A percentile compares a stretch with the other conserved stretches of the same genome.
These are phyloP conservation scores for Candolleomyces aberdarensis DNA, from an alignment of 768 basidiomycete species.

Conservation along the genomic window DNA sequence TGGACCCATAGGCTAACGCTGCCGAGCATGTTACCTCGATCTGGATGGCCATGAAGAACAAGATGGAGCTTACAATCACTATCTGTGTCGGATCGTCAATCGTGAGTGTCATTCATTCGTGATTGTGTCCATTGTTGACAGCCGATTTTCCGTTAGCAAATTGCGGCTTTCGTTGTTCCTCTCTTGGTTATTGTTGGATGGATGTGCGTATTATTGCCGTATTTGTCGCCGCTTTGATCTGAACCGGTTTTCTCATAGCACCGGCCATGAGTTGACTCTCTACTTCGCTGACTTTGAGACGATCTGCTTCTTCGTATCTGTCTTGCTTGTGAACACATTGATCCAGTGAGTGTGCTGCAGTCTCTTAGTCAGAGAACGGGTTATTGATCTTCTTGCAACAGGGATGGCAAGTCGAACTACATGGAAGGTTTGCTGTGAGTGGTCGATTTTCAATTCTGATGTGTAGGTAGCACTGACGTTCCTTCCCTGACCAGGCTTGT, in stretches of 20 bases:
- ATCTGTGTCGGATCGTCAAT: slow-evolving; percentile 83
- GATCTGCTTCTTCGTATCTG: slow-evolving; percentile 80
- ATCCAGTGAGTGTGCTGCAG: slow-evolving; percentile 49
- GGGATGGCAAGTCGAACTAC: slow-evolving; percentile 86
- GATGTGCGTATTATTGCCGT: slow-evolving; percentile 48
- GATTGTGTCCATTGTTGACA: neutral
- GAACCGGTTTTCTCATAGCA: slow-evolving; percentile 30
- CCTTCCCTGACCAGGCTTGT: slow-evolving; percentile 37
- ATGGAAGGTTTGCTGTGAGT: slow-evolving; percentile 84
- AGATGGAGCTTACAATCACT: slow-evolving; percentile 66
- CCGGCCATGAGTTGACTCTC: slow-evolving; percentile 69
- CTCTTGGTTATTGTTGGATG: slow-evolving; percentile 87
- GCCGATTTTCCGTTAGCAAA: slow-evolving; percentile 53
- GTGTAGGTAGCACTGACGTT: slow-evolving; percentile 33
- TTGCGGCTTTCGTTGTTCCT: slow-evolving; percentile 83
- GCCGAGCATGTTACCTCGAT: slow-evolving; percentile 85
- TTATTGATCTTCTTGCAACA: slow-evolving; percentile 17
- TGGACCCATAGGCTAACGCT: slow-evolving; percentile 56
- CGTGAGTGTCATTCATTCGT: slow-evolving; percentile 37
- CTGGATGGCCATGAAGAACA: slow-evolving; percentile 82
- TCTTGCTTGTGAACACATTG: slow-evolving; percentile 83
- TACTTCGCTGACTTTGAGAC: slow-evolving; percentile 92
- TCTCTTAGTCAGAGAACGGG: neutral
- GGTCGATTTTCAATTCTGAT: slow-evolving; percentile 13
- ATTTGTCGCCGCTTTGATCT: slow-evolving; percentile 5